phyloP scores from a whole-genome alignment of 306 rosid species.

The Cucumis melo region DNA sequence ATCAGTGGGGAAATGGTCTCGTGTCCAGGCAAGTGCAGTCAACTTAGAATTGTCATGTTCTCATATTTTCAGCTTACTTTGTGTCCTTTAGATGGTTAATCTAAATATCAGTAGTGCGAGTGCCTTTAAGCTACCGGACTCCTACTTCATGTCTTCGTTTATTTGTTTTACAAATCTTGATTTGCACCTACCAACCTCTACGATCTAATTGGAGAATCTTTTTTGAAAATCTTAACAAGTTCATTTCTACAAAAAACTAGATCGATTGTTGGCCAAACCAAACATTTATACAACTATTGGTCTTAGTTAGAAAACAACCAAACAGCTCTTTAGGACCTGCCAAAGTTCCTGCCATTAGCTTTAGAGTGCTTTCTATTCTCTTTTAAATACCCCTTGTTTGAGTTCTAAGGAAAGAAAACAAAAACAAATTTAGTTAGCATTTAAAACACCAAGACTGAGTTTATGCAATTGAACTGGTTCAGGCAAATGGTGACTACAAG shows the following conservation, averaged over 20 bases:
- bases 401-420: too few species aligned
- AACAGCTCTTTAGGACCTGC: neutral
- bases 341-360: neutral
- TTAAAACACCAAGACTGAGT: neutral
- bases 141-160: neutral
- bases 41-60: neutral
- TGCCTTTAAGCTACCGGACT: neutral
- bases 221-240: neutral
- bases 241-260: neutral
- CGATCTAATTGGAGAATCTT: neutral
- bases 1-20: conserved; percentile 79
- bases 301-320: neutral
- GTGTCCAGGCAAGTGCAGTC: conserved; percentile 75
- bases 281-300: neutral
- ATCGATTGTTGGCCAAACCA: neutral
- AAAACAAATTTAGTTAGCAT: neutral
- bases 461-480: conserved; percentile 9
- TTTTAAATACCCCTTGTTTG: neutral
- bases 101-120: neutral
- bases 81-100: neutral
- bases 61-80: neutral
- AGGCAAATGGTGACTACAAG: conserved; percentile 36
- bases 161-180: neutral
- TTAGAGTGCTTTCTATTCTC: neutral
- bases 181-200: neutral